Evolutionary conservation across 352 stramenopile genomes (phyloP).

Genomic region (Pythium vanterpoolii): DNA sequence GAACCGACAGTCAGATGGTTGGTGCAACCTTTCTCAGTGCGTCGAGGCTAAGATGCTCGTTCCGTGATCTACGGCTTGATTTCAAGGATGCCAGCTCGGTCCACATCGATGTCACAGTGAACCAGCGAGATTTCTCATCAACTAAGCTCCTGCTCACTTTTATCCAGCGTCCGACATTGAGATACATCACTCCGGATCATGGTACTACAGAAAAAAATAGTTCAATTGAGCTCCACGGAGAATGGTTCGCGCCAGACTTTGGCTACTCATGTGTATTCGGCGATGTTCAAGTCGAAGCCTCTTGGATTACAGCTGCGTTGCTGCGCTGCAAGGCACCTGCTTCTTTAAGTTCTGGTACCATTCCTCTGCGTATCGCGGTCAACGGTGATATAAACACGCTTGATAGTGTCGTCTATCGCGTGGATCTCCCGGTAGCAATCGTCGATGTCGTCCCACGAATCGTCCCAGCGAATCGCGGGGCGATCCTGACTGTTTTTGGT

Average conservation of each 20-base stretch:
- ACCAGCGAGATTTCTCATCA: slow-evolving; percentile 9
- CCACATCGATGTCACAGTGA: slow-evolving; percentile 14
- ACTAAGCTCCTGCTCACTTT: background rate
- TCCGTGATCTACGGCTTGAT: slow-evolving; percentile 1
- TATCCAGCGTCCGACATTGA: background rate
- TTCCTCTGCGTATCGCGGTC: slow-evolving; percentile 1
- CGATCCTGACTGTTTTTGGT: slow-evolving; percentile 8
- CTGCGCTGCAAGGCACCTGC: slow-evolving; percentile 1
- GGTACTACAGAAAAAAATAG: background rate
- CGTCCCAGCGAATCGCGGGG: background rate
- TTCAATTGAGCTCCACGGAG: slow-evolving; percentile 5
- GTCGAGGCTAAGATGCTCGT: slow-evolving; percentile 5
- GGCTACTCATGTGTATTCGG: slow-evolving; percentile 3
- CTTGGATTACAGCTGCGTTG: background rate
- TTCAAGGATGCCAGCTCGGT: background rate
- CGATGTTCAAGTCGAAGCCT: background rate
- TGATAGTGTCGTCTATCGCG: background rate
- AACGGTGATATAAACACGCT: background rate
- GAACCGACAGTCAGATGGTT: background rate
- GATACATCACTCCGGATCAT: background rate
- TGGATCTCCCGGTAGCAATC: background rate
- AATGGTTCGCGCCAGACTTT: background rate
- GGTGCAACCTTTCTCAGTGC: slow-evolving; percentile 11
- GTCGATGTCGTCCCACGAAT: slow-evolving; percentile 1
- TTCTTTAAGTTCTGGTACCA: background rate